Percentiles rank a stretch among this genome's conserved stretches.
phyloP scores from a whole-genome alignment of 768 basidiomycete species.

The Hypholoma sublateritium region DNA sequence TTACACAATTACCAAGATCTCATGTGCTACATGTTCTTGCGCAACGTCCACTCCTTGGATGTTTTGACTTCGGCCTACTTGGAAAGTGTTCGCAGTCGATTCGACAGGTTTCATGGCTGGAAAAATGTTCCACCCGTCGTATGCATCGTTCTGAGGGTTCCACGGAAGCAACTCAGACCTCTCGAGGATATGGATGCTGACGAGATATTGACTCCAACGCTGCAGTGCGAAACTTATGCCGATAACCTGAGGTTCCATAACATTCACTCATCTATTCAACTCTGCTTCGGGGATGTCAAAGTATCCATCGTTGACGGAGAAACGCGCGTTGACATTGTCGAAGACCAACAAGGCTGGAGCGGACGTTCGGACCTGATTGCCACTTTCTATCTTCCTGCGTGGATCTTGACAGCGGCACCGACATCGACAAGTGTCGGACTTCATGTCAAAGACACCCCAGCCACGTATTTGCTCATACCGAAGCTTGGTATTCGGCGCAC shows the following conservation, averaged over 20 bases:
- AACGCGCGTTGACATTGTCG: conserved; percentile 22
- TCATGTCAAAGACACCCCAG: conserved; percentile 25
- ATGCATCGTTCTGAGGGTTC: conserved; percentile 34
- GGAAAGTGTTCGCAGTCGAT: conserved; percentile 4
- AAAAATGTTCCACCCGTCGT: conserved; percentile 35
- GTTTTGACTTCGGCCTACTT: conserved; percentile 9
- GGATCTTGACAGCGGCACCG: conserved; percentile 27
- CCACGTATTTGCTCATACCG: conserved; percentile 9
- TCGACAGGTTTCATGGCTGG: conserved; percentile 31
- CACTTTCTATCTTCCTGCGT: conserved; percentile 33
- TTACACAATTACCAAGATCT: conserved; percentile 38
- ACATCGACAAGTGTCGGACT: conserved; percentile 23
- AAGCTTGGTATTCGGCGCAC: conserved; percentile 26
- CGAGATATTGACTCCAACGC: conserved; percentile 24
- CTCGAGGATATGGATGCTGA: conserved; percentile 23
- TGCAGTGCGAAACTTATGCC: conserved; percentile 31
- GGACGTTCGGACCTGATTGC: conserved; percentile 35
- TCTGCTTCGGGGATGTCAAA: conserved; percentile 29
- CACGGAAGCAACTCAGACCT: conserved; percentile 26
- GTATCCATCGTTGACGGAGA: conserved; percentile 3
- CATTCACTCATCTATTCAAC: conserved; percentile 32
- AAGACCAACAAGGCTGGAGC: conserved; percentile 30
- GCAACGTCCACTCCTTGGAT: conserved; percentile 22
- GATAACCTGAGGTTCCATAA: conserved; percentile 22
- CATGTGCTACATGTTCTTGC: conserved; percentile 33